Conservation (phyloP, 78 protist genomes). For the Anaeramoeba flamelloides region DNA sequence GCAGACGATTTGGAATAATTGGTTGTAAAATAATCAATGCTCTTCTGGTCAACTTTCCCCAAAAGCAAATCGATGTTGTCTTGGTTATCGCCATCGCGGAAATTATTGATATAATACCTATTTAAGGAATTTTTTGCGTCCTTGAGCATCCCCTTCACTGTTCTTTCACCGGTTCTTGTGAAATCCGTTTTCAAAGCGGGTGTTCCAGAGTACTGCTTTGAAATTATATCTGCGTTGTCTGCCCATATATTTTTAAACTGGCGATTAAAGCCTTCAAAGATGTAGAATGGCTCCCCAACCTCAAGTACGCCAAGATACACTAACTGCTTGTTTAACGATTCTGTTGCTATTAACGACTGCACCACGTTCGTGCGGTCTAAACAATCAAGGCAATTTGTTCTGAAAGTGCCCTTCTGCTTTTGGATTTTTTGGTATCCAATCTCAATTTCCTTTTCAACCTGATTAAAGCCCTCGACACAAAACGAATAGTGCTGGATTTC, state of each 20-base stretch:
- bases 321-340: constrained; percentile 24
- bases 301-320: constrained; percentile 36
- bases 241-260: constrained; percentile 41
- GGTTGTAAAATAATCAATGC: too few relatives aligned
- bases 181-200: constrained; percentile 57
- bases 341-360: constrained; percentile 39
- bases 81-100: constrained; percentile 40
- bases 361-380: constrained; percentile 81
- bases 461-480: too few relatives aligned
- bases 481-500: too few relatives aligned
- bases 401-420: constrained; percentile 47
- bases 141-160: constrained; percentile 26
- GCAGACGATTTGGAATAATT: too few relatives aligned
- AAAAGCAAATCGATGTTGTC: too few relatives aligned
- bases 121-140: constrained; percentile 53
- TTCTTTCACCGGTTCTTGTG: constrained; percentile 33
- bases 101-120: constrained; percentile 48
- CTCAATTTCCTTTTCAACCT: too few relatives aligned
- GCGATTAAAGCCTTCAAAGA: neutral
- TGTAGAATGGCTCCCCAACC: too few relatives aligned
- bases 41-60: too few relatives aligned
- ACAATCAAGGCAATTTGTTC: constrained; percentile 82
- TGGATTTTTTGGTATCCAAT: too few relatives aligned
- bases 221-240: constrained; percentile 55
- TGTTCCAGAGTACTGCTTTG: constrained; percentile 55